phyloP scores from a whole-genome alignment of 2,329 filamentous ascomycete species.

The Cylindrodendrum hubeiense region DNA sequence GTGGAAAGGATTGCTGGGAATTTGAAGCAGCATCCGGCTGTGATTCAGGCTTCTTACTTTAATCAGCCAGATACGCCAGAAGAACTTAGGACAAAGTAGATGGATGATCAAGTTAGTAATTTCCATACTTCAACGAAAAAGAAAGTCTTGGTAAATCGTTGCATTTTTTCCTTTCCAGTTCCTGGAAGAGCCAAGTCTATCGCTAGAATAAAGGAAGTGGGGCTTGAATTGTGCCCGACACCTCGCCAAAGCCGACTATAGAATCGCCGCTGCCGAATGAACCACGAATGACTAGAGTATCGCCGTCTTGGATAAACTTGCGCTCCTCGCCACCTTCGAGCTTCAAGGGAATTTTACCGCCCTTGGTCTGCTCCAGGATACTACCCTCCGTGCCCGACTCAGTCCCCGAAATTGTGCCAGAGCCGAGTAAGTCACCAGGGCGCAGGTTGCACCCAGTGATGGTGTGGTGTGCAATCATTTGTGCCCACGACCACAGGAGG shows the following conservation, averaged over 20 bases:
- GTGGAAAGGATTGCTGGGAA: constrained; percentile 59
- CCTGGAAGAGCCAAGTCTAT: neutral
- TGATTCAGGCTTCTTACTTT: constrained; percentile 65
- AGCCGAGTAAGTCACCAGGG: constrained; percentile 81
- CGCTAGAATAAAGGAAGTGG: constrained; percentile 48
- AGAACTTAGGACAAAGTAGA: constrained; percentile 40
- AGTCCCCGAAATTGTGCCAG: constrained; percentile 80
- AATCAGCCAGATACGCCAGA: constrained; percentile 63
- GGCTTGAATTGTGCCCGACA: constrained; percentile 69
- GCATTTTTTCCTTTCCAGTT: neutral
- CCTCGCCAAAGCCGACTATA: constrained; percentile 84
- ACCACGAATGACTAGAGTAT: constrained; percentile 76
- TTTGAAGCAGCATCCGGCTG: constrained; percentile 62
- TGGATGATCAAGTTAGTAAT: neutral
- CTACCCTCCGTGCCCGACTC: constrained; percentile 75
- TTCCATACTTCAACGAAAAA: neutral
- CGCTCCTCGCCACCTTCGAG: constrained; percentile 75
- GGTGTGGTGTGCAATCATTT: constrained; percentile 87
- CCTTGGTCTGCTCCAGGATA: constrained; percentile 78
- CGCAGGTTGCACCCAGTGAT: constrained; percentile 82
- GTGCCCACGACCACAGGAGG: constrained; percentile 83
- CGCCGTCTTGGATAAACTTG: constrained; percentile 80
- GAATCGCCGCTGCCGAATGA: constrained; percentile 73
- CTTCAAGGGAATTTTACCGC: constrained; percentile 74
- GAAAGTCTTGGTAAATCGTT: neutral